Conservation (phyloP, 2,329 filamentous ascomycete genomes). For the Xylariaceae sp. region DNA sequence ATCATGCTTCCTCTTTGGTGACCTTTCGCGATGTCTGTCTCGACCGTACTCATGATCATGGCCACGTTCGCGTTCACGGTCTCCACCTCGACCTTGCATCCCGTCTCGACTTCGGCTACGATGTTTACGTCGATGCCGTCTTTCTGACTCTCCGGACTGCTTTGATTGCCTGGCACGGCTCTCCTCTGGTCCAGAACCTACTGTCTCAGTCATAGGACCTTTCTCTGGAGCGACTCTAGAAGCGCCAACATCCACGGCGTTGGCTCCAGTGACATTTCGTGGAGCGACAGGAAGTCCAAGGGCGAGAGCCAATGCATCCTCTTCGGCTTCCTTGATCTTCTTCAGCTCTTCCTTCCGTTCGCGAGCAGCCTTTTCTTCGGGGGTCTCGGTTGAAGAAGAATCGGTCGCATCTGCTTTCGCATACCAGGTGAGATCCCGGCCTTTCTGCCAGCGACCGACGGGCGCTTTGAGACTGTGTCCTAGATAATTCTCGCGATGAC, state of each 20-base stretch:
- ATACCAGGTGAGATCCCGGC: slow-evolving; percentile 62
- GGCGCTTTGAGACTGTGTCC: slow-evolving; percentile 90
- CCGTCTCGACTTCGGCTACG: slow-evolving; percentile 29
- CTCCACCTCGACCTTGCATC: slow-evolving; percentile 28
- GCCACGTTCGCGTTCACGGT: slow-evolving; percentile 11
- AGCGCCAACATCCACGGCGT: slow-evolving; percentile 58
- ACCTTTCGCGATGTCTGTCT: slow-evolving; percentile 28
- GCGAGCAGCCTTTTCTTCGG: slow-evolving; percentile 53
- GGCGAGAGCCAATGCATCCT: slow-evolving; percentile 80
- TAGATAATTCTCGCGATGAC: slow-evolving; percentile 83
- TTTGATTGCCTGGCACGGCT: slow-evolving; percentile 21
- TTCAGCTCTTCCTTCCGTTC: slow-evolving; percentile 72
- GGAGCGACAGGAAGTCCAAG: slow-evolving; percentile 70
- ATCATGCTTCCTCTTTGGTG: slow-evolving; percentile 26
- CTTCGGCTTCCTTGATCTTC: slow-evolving; percentile 77
- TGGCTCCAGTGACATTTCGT: slow-evolving; percentile 55
- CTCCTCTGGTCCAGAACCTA: slow-evolving; percentile 19
- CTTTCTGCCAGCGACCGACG: slow-evolving; percentile 86
- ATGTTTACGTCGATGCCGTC: slow-evolving; percentile 33
- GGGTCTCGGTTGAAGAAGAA: slow-evolving; percentile 49
- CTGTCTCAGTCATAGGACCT: slow-evolving; percentile 14
- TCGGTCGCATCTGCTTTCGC: slow-evolving; percentile 52
- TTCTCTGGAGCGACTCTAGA: slow-evolving; percentile 30
- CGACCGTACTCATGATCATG: slow-evolving; percentile 31
- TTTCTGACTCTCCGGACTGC: slow-evolving; percentile 31